phyloP scores from a whole-genome alignment of 108 stramenopile genomes.

The Nannochloropsis gaditana region DNA sequence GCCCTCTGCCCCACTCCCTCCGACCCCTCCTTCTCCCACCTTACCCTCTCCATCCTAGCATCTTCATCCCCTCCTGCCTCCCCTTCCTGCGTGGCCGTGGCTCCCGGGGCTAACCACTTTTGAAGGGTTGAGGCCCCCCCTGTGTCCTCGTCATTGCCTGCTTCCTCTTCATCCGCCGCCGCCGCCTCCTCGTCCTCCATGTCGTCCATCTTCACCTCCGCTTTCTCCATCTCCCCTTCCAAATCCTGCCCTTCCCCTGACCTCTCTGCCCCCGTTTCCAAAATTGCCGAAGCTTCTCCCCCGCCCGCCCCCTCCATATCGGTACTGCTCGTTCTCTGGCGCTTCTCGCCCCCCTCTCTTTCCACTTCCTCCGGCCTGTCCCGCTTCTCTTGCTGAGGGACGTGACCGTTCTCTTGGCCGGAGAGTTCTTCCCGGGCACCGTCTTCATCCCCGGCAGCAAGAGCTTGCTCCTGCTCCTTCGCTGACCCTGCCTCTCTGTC shows the following conservation, averaged over 20 bases:
- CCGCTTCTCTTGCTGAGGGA: not conserved
- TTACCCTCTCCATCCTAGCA: not conserved
- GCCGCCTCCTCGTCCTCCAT: conserved; percentile 8
- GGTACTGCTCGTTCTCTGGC: not conserved
- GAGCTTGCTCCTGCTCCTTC: not conserved
- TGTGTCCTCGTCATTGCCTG: not conserved
- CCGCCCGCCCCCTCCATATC: not conserved
- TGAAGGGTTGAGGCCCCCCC: not conserved
- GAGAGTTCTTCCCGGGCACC: not conserved
- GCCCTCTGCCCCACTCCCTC: too few species aligned
- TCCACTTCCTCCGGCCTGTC: conserved; percentile 15
- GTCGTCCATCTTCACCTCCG: not conserved
- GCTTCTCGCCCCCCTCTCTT: not conserved
- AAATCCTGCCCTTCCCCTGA: not conserved
- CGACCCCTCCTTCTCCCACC: not conserved
- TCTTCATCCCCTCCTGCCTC: not conserved
- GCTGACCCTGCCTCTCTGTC: not conserved
- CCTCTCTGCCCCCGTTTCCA: not conserved
- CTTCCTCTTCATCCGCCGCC: conserved; percentile 22
- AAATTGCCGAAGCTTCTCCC: not conserved
- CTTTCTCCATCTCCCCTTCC: conserved; percentile 22
- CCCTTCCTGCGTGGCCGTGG: conserved; percentile 4
- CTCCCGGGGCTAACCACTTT: conserved; percentile 33
- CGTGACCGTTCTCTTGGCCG: not conserved
- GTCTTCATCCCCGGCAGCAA: not conserved